Percentiles rank a stretch among this genome's conserved stretches.
These are phyloP conservation scores for Aspergillus sp. DNA, from an alignment of 2,329 filamentous ascomycete genomes.

Conservation along the genomic window DNA sequence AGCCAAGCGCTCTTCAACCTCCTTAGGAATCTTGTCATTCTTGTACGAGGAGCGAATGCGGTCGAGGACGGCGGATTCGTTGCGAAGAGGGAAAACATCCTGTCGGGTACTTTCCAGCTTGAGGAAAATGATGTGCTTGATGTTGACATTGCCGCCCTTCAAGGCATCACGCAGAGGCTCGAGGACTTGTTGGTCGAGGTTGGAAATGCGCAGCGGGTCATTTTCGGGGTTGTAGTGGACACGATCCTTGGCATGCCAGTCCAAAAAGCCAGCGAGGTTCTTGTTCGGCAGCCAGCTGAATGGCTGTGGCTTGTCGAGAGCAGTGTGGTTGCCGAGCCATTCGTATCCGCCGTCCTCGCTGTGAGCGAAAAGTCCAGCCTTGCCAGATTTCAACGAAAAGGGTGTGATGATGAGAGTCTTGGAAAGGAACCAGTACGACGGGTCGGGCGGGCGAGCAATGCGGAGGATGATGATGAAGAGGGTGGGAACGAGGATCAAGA, in stretches of 20 bases:
- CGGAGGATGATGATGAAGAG: constrained; percentile 20
- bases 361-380: too few relatives aligned
- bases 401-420: constrained; percentile 9
- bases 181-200: constrained; percentile 26
- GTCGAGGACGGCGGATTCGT: constrained; percentile 29
- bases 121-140: constrained; percentile 39
- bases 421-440: constrained; percentile 17
- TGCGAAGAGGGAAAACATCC: constrained; percentile 40
- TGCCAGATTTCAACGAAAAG: constrained; percentile 7
- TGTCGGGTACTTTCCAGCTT: constrained; percentile 42
- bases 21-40: constrained; percentile 26
- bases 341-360: constrained; percentile 5
- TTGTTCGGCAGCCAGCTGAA: constrained; percentile 15
- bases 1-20: constrained; percentile 15
- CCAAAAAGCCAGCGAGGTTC: constrained; percentile 12
- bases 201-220: constrained; percentile 38
- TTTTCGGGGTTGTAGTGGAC: constrained; percentile 28
- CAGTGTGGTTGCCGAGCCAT: constrained; percentile 10
- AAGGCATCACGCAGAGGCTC: constrained; percentile 14
- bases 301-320: constrained; percentile 6
- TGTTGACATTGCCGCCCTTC: constrained; percentile 22
- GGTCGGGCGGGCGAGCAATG: constrained; percentile 20
- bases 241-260: constrained; percentile 8
- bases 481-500: constrained; percentile 16
- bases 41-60: constrained; percentile 34